Evolutionary conservation across 2,329 filamentous ascomycete genomes (phyloP), one percentile per base, ranked within the genome.

Genomic region (Podosphaera xanthii): DNA sequence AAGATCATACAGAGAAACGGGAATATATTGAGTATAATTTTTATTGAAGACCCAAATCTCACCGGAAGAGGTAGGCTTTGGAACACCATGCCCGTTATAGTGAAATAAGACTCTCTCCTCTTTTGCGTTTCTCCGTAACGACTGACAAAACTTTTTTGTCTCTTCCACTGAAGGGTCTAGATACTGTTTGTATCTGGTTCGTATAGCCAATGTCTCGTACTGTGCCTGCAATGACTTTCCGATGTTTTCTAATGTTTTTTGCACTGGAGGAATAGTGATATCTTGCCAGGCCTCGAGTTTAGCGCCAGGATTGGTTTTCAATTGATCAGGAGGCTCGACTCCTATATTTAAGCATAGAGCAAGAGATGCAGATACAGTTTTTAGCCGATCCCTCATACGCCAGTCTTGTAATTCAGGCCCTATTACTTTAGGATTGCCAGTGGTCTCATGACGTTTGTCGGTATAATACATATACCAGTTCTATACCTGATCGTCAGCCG

Each of bases 381-480:
- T 98, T 62, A 97, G 76, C 12, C 92, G 81, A 70, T 98, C 92
- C 65, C 89, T 84, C 86, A 97, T 96, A 60, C 92, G 85, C 92
- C 92, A 98, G 70, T 97, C 92, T 69, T 94, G 86, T 4, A 94
- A 74, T 62, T 81, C 76, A 64, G 79, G 80, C 34, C 73, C 71
- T 22, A 76, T 77, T 58, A 81, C 78, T 69, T 89, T 87, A 14
- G 89, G 87, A 64, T 90, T 88, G 31, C 89, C 92, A 42, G 88
- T 91, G 31, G 88, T 92, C 70, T 97, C 92, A 72, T 98, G 92
- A 58, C 91, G 84, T 72, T 97, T 97, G 72, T 98, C 92, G 63
- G 91, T 96, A 71, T 87, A 98, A 73, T 98, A 98, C 91, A 97
- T 97, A 75, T 95, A 97, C 81, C 94, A 98, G 65, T 88, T 94